phyloP scores from a whole-genome alignment of 192 early-diverging fungal genomes.

The Lunasporangiospora selenospora region DNA sequence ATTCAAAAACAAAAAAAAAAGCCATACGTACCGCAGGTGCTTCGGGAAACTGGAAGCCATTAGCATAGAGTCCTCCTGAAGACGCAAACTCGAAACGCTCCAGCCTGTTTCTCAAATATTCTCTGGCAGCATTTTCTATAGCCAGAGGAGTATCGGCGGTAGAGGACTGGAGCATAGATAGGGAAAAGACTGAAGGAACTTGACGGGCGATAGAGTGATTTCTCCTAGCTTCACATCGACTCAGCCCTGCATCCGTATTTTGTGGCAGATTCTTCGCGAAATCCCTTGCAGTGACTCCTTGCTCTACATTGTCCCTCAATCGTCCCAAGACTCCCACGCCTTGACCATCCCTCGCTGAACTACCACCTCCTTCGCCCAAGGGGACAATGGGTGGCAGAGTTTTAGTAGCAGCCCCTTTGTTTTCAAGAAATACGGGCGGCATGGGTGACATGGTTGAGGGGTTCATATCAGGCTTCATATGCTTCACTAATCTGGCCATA shows the following conservation, averaged over 20 bases:
- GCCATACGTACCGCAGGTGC: conserved; percentile 6
- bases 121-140: conserved; percentile 3
- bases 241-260: no score
- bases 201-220: no score
- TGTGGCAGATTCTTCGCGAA: no score
- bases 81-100: conserved; percentile 2
- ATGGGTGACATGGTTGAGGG: background rate
- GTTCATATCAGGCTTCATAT: conserved; percentile 9
- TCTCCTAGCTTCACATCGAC: no score
- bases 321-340: no score
- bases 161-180: conserved; percentile 20
- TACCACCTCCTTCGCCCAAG: background rate
- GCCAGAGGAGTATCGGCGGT: background rate
- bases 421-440: background rate
- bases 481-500: conserved; percentile 6
- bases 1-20: no score
- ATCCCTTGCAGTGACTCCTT: no score
- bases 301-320: no score
- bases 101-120: conserved; percentile 3
- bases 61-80: background rate
- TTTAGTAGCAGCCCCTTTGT: background rate
- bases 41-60: conserved; percentile 10
- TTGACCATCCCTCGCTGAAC: background rate
- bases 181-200: conserved; percentile 9
- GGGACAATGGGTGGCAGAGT: background rate